phyloP scores from a whole-genome alignment of 2,329 filamentous ascomycete genomes.

The Dactylellina drechsleri region DNA sequence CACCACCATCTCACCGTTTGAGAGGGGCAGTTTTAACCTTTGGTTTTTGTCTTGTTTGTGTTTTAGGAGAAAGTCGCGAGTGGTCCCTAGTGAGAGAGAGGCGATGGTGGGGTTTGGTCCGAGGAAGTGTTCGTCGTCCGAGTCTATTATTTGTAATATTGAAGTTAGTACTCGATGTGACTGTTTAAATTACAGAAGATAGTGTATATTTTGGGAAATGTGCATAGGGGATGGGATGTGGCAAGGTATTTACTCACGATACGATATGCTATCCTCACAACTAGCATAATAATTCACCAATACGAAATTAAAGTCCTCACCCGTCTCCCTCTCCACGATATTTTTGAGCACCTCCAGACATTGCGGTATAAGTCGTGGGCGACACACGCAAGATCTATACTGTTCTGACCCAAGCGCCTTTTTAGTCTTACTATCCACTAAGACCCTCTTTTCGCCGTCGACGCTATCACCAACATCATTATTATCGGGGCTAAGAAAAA shows the following conservation, averaged over 20 bases:
- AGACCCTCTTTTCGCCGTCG: conserved; percentile 13
- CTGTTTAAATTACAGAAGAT: not conserved
- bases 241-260: conserved; percentile 22
- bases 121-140: conserved; percentile 81
- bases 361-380: conserved; percentile 75
- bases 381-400: conserved; percentile 64
- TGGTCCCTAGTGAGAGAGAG: conserved; percentile 77
- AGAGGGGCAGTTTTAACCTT: conserved; percentile 34
- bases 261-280: conserved; percentile 75
- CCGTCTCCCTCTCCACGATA: conserved; percentile 73
- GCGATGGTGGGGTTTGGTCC: conserved; percentile 76
- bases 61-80: conserved; percentile 80
- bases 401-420: conserved; percentile 65
- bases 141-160: conserved; percentile 65
- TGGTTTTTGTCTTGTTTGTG: conserved; percentile 59
- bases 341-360: conserved; percentile 74
- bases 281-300: conserved; percentile 84
- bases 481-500: conserved; percentile 65
- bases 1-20: conserved; percentile 59
- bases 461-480: conserved; percentile 58
- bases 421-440: conserved; percentile 64
- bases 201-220: not conserved
- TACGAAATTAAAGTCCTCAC: conserved; percentile 77
- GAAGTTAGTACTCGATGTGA: not conserved
- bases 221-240: too few relatives aligned